Evolutionary conservation across 73 alveolate genomes (phyloP).

Genomic region (Halteria grandinella): DNA sequence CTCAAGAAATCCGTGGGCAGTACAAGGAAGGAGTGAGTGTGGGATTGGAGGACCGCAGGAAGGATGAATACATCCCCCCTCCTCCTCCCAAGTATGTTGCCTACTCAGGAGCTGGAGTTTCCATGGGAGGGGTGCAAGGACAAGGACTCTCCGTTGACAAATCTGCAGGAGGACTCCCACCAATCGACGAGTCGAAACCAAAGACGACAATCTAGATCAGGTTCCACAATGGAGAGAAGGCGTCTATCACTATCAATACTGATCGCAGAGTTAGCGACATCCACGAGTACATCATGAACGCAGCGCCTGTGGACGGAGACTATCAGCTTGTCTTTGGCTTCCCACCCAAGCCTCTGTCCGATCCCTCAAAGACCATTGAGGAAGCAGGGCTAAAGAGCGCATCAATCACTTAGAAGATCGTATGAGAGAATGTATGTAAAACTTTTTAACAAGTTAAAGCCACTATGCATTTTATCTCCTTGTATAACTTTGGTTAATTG

Average conservation of each 20-base stretch:
- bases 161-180: constrained; percentile 67
- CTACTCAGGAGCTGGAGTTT: constrained; percentile 74
- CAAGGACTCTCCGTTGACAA: constrained; percentile 60
- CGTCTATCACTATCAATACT: constrained; percentile 60
- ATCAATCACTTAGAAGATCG: constrained; percentile 67
- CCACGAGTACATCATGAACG: constrained; percentile 71
- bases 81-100: constrained; percentile 88
- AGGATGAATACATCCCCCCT: constrained; percentile 77
- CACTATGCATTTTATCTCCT: no score
- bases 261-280: constrained; percentile 68
- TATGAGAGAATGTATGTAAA: no score
- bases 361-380: constrained; percentile 67
- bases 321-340: constrained; percentile 76
- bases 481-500: no score
- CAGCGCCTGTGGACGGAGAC: constrained; percentile 80
- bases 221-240: constrained; percentile 79
- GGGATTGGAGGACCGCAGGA: constrained; percentile 72
- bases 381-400: constrained; percentile 79
- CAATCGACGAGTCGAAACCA: constrained; percentile 71
- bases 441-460: no score
- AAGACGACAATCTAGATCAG: constrained; percentile 75
- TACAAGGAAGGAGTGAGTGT: constrained; percentile 79
- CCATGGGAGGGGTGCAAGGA: constrained; percentile 68
- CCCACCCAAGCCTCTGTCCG: constrained; percentile 82
- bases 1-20: constrained; percentile 66